phyloP scores from a whole-genome alignment of 257 asterid genomes.

The Marsdenia floribunda region DNA sequence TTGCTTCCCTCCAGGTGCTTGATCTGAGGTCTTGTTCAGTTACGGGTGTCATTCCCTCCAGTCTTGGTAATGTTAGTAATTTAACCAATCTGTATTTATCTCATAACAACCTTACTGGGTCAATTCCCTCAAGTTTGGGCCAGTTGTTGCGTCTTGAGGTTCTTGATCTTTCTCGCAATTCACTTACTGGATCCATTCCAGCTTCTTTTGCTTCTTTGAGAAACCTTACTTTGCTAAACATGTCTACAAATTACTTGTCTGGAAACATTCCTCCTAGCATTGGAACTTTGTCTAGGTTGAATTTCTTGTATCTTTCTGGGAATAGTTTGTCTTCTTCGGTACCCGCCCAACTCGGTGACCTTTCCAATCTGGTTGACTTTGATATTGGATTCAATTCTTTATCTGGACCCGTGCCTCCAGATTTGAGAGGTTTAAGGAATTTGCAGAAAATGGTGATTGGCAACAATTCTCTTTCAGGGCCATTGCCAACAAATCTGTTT shows the following conservation, averaged over 20 bases:
- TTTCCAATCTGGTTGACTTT: slow-evolving; percentile 62
- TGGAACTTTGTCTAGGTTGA: slow-evolving; percentile 54
- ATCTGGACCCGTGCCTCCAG: slow-evolving; percentile 48
- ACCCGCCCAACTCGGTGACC: slow-evolving; percentile 72
- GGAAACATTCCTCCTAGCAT: slow-evolving; percentile 58
- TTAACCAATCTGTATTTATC: slow-evolving; percentile 59
- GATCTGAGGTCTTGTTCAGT: slow-evolving; percentile 80
- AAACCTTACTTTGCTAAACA: slow-evolving; percentile 56
- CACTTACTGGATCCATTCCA: slow-evolving; percentile 55
- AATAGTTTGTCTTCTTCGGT: slow-evolving; percentile 67
- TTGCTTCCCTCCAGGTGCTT: slow-evolving; percentile 60
- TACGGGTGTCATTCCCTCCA: slow-evolving; percentile 50
- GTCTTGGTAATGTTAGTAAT: slow-evolving; percentile 70
- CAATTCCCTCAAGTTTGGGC: slow-evolving; percentile 58
- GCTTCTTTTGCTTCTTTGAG: slow-evolving; percentile 28
- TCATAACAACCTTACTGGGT: slow-evolving; percentile 53
- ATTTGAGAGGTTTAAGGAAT: slow-evolving; percentile 53
- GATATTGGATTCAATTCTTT: slow-evolving; percentile 72
- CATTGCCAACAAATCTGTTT: slow-evolving; percentile 51
- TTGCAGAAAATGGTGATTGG: slow-evolving; percentile 45
- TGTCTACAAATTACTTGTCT: slow-evolving; percentile 62
- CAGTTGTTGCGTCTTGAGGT: slow-evolving; percentile 47
- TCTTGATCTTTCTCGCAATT: slow-evolving; percentile 70
- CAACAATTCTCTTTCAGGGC: slow-evolving; percentile 52
- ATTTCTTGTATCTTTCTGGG: slow-evolving; percentile 59